These are phyloP conservation scores for Populus pruinosa DNA, from an alignment of 345 rosid genomes.

Conservation along the genomic window DNA sequence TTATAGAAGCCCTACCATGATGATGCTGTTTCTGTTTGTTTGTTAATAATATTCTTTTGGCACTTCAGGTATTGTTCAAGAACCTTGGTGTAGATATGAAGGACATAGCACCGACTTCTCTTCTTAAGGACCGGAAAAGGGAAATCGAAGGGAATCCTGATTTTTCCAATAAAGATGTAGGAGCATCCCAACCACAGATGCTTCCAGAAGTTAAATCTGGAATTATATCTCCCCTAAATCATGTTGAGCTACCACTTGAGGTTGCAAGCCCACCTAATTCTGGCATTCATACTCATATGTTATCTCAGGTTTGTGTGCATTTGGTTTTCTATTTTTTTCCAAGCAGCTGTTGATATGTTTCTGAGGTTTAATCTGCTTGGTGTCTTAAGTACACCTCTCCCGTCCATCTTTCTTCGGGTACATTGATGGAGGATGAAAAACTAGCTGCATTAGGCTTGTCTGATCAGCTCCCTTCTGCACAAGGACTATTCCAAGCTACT, in stretches of 20 bases:
- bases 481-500: slow-evolving; percentile 76
- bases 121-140: slow-evolving; percentile 84
- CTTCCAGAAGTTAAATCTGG: slow-evolving; percentile 71
- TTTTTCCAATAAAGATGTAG: slow-evolving; percentile 87
- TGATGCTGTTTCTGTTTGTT: not conserved
- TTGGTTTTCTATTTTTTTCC: not conserved
- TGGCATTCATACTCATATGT: slow-evolving; percentile 55
- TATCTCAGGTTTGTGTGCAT: slow-evolving; percentile 65
- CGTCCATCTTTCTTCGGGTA: slow-evolving; percentile 54
- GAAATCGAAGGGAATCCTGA: slow-evolving; percentile 97
- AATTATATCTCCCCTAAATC: slow-evolving; percentile 57
- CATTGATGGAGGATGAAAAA: slow-evolving; percentile 85
- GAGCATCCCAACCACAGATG: slow-evolving; percentile 64
- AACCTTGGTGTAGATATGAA: slow-evolving; percentile 88
- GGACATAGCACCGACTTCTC: slow-evolving; percentile 80
- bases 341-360: not conserved
- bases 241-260: slow-evolving; percentile 65
- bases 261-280: slow-evolving; percentile 67
- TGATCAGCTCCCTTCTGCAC: slow-evolving; percentile 79
- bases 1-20: not conserved
- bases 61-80: slow-evolving; percentile 74
- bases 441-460: slow-evolving; percentile 62
- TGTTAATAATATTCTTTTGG: not conserved
- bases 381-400: slow-evolving; percentile 60
- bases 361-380: slow-evolving; percentile 13